These are phyloP conservation scores for Curvularia eragrostidis DNA, from an alignment of 2,329 filamentous ascomycete genomes.

Conservation along the genomic window DNA sequence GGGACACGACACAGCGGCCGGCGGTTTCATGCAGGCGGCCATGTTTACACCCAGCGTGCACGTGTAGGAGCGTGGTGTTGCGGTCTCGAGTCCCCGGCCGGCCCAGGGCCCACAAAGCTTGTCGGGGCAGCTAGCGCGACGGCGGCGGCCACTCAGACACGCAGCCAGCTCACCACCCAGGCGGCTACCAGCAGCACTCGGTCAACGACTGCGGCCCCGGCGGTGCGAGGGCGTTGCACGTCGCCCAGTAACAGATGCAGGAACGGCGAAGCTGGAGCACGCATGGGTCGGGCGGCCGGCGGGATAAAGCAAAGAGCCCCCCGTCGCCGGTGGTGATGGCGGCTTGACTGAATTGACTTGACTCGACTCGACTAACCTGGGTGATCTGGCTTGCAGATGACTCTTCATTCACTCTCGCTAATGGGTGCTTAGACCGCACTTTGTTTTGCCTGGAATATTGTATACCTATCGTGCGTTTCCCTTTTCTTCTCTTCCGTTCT, in stretches of 20 bases:
- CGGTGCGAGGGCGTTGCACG: constrained; percentile 27
- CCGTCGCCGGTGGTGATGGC: constrained; percentile 17
- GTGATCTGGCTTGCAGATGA: constrained; percentile 27
- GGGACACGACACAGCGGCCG: constrained; percentile 19
- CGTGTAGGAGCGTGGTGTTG: constrained; percentile 11
- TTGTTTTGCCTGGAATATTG: constrained; percentile 21
- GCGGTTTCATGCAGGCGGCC: constrained; percentile 16
- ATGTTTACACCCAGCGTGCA: constrained; percentile 14
- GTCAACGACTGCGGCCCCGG: constrained; percentile 29
- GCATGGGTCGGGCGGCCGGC: constrained; percentile 26
- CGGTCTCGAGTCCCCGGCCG: constrained; percentile 20
- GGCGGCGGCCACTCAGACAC: constrained; percentile 32
- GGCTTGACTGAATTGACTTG: constrained; percentile 15
- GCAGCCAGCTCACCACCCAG: constrained; percentile 26
- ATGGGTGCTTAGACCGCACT: constrained; percentile 28
- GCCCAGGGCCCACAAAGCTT: constrained; percentile 28
- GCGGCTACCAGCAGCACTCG: constrained; percentile 41
- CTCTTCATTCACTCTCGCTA: constrained; percentile 37
- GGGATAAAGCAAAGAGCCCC: constrained; percentile 40
- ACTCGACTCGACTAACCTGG: constrained; percentile 24
- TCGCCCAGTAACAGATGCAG: constrained; percentile 46
- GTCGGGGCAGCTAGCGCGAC: constrained; percentile 21
- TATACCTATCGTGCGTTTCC: constrained; percentile 20
- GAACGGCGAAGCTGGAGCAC: constrained; percentile 28
- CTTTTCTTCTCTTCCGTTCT: constrained; percentile 15